These are phyloP conservation scores for Lactarius evosmus DNA, from an alignment of 768 basidiomycete species.

Conservation along the genomic window DNA sequence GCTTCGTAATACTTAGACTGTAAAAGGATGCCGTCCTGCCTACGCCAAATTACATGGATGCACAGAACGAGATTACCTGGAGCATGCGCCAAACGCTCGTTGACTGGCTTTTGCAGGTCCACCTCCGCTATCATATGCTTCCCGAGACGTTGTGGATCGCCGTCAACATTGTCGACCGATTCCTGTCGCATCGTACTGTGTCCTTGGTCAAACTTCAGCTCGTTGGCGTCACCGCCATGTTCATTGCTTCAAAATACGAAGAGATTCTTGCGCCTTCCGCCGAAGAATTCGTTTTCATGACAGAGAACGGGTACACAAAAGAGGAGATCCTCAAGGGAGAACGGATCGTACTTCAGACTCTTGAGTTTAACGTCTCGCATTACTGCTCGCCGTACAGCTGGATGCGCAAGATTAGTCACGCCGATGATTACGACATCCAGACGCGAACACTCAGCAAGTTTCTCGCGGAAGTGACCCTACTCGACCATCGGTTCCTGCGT, in stretches of 20 bases:
- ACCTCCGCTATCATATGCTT: slow-evolving; percentile 97
- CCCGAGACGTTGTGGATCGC: slow-evolving; percentile 99
- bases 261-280: slow-evolving; percentile 96
- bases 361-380: slow-evolving; percentile 93
- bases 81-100: slow-evolving; percentile 93
- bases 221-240: slow-evolving; percentile 98
- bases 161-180: slow-evolving; percentile 87
- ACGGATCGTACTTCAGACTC: slow-evolving; percentile 89
- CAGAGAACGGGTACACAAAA: slow-evolving; percentile 87
- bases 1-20: slow-evolving; percentile 29
- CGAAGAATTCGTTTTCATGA: slow-evolving; percentile 99
- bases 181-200: slow-evolving; percentile 67
- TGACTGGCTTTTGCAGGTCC: slow-evolving; percentile 98
- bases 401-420: slow-evolving; percentile 98
- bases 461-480: slow-evolving; percentile 90
- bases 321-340: slow-evolving; percentile 99
- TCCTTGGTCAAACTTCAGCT: slow-evolving; percentile 86
- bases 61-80: slow-evolving; percentile 91
- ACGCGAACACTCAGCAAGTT: slow-evolving; percentile 97
- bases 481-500: slow-evolving; percentile 89
- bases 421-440: slow-evolving; percentile 97
- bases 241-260: slow-evolving; percentile 98
- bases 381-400: slow-evolving; percentile 99
- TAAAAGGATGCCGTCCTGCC: slow-evolving; percentile 83
- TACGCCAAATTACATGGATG: slow-evolving; percentile 87